A percentile compares a stretch with the other conserved stretches of the same genome.
Conservation (phyloP, 352 stramenopile species). For the Globisporangium irregulare region DNA sequence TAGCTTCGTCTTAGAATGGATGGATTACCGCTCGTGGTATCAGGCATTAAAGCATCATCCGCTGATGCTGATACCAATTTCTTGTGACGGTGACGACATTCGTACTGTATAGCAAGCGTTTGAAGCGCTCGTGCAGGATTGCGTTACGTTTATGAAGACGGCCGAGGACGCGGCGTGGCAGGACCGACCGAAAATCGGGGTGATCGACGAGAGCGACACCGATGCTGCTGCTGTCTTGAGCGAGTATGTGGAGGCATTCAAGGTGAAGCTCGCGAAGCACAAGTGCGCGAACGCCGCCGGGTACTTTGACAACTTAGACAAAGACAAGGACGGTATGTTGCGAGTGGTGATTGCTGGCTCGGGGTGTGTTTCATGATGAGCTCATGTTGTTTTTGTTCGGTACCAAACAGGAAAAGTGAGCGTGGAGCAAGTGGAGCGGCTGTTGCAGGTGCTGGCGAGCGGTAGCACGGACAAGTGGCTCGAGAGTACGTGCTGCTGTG, state of each 20-base stretch:
- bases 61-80: not conserved
- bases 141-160: constrained; percentile 36
- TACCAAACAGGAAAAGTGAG: constrained; percentile 35
- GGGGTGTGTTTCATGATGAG: not conserved
- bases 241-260: constrained; percentile 50
- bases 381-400: not conserved
- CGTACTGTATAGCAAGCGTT: constrained; percentile 27
- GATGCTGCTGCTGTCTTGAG: constrained; percentile 16
- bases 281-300: constrained; percentile 40
- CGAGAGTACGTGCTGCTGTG: constrained; percentile 24
- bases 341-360: not conserved
- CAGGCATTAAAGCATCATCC: not conserved
- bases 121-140: constrained; percentile 45
- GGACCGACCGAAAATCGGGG: constrained; percentile 31
- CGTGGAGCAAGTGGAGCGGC: constrained; percentile 34
- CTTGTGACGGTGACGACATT: not conserved
- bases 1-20: too few relatives aligned
- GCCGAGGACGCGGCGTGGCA: constrained; percentile 41
- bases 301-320: constrained; percentile 58
- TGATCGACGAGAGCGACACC: constrained; percentile 33
- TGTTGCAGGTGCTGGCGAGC: constrained; percentile 34
- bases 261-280: constrained; percentile 60
- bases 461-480: constrained; percentile 46
- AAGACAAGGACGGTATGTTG: constrained; percentile 54
- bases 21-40: not conserved